These are phyloP conservation scores for Ophiostoma perfectum DNA, from an alignment of 2,329 filamentous ascomycete species.

Conservation along the genomic window DNA sequence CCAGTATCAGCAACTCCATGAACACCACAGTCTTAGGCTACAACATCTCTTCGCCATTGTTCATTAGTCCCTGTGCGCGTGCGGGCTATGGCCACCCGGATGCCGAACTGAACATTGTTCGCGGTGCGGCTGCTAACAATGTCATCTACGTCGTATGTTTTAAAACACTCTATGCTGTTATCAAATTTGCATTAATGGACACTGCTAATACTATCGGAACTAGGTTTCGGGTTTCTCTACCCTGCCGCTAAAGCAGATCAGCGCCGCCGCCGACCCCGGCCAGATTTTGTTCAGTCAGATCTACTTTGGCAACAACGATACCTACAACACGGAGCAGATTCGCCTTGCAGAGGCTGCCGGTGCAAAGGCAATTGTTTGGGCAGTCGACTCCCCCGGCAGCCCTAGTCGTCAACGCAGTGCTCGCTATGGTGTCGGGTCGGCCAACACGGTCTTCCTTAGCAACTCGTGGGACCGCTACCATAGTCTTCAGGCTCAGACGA, in stretches of 20 bases:
- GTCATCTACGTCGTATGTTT: not conserved
- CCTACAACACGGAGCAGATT: conserved; percentile 5
- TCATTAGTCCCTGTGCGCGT: conserved; percentile 7
- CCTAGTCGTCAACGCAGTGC: conserved; percentile 8
- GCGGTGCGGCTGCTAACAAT: conserved; percentile 7
- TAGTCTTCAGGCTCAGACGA: not conserved
- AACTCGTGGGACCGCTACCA: conserved; percentile 8
- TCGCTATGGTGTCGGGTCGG: conserved; percentile 2
- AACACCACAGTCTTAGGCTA: conserved; percentile 6
- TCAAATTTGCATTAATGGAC: not conserved
- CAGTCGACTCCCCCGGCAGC: conserved; percentile 3
- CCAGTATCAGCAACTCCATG: not conserved
- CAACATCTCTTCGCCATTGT: not conserved
- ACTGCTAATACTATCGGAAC: not conserved
- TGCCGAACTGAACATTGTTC: conserved; percentile 6
- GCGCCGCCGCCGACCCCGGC: not conserved
- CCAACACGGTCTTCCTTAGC: not conserved
- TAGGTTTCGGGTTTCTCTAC: conserved; percentile 6
- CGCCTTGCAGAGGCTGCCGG: not conserved
- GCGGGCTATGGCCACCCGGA: conserved; percentile 9
- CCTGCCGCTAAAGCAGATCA: not conserved
- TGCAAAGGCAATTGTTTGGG: conserved; percentile 8
- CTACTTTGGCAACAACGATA: conserved; percentile 11
- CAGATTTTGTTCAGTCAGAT: conserved; percentile 6
- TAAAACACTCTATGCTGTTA: not conserved